Evolutionary conservation across 2,329 filamentous ascomycete genomes (phyloP).

Genomic region (Neopestalotiopsis rosae): DNA sequence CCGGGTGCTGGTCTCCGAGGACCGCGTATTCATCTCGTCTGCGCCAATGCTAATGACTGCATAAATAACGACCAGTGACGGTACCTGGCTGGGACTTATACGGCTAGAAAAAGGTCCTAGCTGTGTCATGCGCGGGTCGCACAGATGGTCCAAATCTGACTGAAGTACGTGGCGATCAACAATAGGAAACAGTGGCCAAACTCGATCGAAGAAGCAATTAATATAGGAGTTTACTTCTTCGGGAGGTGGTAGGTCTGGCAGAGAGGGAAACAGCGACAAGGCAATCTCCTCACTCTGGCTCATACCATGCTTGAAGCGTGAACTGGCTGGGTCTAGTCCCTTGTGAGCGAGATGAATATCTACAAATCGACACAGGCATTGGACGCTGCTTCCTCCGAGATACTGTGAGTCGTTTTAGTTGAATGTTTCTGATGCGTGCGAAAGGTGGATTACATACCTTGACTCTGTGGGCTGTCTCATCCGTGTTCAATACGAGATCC

Average conservation of each 20-base stretch:
- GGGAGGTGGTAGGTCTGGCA: constrained; percentile 23
- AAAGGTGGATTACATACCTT: constrained; percentile 16
- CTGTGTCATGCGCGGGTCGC: constrained; percentile 8
- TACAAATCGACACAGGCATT: constrained; percentile 30
- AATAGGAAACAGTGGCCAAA: constrained; percentile 29
- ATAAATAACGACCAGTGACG: constrained; percentile 23
- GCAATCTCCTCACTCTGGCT: constrained; percentile 29
- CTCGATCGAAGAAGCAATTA: constrained; percentile 24
- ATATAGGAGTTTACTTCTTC: constrained; percentile 19
- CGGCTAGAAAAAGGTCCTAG: not conserved
- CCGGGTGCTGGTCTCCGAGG: constrained; percentile 20
- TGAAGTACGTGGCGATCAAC: constrained; percentile 23
- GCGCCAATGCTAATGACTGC: constrained; percentile 26
- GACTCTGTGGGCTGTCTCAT: constrained; percentile 25
- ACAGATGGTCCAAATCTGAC: constrained; percentile 20
- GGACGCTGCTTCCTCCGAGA: constrained; percentile 26
- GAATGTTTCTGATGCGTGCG: not conserved
- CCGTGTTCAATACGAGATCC: constrained; percentile 30
- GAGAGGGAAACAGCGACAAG: constrained; percentile 21
- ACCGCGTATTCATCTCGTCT: constrained; percentile 22
- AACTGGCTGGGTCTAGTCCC: constrained; percentile 24
- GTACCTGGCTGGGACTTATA: constrained; percentile 15
- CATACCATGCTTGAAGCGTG: constrained; percentile 30
- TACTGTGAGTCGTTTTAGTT: constrained; percentile 5
- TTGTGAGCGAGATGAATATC: constrained; percentile 28